A percentile compares a stretch with the other conserved stretches of the same genome.
Evolutionary conservation across 2,329 filamentous ascomycete species (phyloP).

Genomic region (Pseudogymnoascus sp.): DNA sequence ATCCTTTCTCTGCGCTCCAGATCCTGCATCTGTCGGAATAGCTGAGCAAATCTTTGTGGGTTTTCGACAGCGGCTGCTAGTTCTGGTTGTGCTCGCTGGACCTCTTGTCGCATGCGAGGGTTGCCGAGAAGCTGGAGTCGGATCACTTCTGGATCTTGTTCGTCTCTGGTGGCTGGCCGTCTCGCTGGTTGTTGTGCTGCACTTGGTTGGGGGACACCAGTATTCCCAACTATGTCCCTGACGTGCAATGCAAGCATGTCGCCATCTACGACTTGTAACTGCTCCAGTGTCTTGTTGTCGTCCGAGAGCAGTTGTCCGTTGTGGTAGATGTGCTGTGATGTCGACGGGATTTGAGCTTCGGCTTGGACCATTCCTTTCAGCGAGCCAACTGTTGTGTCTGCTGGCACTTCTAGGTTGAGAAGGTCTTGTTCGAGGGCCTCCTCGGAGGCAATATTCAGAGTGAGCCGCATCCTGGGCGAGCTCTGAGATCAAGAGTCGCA

Average conservation of each 20-base stretch:
- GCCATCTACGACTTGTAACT: conserved; percentile 74
- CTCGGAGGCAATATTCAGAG: conserved; percentile 72
- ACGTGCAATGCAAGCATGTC: conserved; percentile 91
- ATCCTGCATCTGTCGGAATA: conserved; percentile 60
- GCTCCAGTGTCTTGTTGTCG: conserved; percentile 71
- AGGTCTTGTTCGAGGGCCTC: conserved; percentile 61
- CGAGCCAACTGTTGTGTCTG: conserved; percentile 74
- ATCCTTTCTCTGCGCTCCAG: conserved; percentile 65
- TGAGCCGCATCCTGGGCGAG: conserved; percentile 62
- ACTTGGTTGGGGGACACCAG: conserved; percentile 31
- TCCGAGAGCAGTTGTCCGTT: conserved; percentile 76
- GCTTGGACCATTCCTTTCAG: conserved; percentile 83
- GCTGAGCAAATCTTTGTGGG: conserved; percentile 65
- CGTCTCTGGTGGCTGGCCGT: conserved; percentile 29
- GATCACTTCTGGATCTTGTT: conserved; percentile 69
- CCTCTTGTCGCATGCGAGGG: conserved; percentile 61
- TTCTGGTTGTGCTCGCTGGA: conserved; percentile 66
- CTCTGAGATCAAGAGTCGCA: conserved; percentile 5
- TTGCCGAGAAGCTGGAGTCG: conserved; percentile 78
- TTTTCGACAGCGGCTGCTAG: conserved; percentile 71
- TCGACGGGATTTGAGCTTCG: conserved; percentile 67
- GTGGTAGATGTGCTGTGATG: conserved; percentile 78
- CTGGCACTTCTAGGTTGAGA: conserved; percentile 72
- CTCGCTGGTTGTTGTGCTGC: conserved; percentile 22
- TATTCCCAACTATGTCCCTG: conserved; percentile 47